Conservation (phyloP, 352 stramenopile genomes). For the Pythium plurisporium region DNA sequence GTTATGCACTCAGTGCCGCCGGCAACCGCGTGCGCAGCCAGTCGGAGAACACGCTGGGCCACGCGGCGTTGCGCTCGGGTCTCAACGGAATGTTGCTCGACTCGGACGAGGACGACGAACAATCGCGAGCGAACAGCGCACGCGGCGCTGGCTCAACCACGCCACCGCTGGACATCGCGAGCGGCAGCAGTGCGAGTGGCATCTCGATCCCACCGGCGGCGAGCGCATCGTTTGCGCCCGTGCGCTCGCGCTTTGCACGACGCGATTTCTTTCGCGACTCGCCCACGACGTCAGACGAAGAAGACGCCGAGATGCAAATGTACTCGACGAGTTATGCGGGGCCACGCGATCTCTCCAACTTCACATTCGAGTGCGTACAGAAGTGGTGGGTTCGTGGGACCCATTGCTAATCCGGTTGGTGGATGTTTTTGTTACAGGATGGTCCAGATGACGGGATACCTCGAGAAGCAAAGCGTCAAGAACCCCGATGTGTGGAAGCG, state of each 20-base stretch:
- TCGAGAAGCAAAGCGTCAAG: constrained; percentile 83
- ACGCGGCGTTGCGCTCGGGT: background rate
- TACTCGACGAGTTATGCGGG: constrained; percentile 29
- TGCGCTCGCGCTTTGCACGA: constrained; percentile 14
- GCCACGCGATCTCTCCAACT: constrained; percentile 21
- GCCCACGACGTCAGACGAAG: constrained; percentile 21
- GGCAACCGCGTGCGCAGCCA: constrained; percentile 19
- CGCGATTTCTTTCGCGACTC: constrained; percentile 22
- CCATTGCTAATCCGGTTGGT: background rate
- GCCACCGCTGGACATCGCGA: constrained; percentile 5
- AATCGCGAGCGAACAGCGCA: background rate
- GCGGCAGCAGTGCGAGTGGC: background rate
- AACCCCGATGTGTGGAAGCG: constrained; percentile 65
- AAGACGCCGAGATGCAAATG: constrained; percentile 21
- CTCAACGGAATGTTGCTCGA: constrained; percentile 11
- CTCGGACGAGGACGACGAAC: constrained; percentile 13
- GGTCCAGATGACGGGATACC: constrained; percentile 68
- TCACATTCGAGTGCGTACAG: constrained; percentile 21
- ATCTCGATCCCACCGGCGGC: constrained; percentile 4
- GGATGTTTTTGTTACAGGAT: constrained; percentile 26
- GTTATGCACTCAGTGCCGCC: background rate
- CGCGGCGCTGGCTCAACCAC: background rate
- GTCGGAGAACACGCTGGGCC: constrained; percentile 14
- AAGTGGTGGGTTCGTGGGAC: background rate
- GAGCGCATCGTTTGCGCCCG: constrained; percentile 6